These are phyloP conservation scores for Scenedesmus sp. DNA, from an alignment of 163 green algal genomes.

Conservation along the genomic window DNA sequence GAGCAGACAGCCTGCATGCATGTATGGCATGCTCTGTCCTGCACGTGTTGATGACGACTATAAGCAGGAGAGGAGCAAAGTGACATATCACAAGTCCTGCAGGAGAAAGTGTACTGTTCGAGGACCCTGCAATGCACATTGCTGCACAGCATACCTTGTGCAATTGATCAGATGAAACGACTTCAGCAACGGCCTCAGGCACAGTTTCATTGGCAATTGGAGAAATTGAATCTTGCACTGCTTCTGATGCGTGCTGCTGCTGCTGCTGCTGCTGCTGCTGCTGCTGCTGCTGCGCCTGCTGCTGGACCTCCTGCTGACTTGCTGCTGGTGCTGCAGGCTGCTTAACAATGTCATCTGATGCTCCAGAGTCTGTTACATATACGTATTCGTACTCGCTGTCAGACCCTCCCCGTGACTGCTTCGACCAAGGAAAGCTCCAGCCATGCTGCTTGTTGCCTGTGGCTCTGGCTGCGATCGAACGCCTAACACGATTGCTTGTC, in stretches of 20 bases:
- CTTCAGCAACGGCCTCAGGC: background rate
- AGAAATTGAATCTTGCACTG: background rate
- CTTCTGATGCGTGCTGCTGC: no score
- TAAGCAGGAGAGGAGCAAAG: background rate
- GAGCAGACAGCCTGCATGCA: no score
- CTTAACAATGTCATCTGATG: background rate
- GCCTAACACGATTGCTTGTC: background rate
- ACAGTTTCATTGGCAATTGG: background rate
- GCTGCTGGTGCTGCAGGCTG: slow-evolving; percentile 15
- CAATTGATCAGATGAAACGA: background rate
- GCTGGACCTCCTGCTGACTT: background rate
- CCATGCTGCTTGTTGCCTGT: slow-evolving; percentile 9
- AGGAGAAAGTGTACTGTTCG: background rate
- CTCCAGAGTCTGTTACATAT: slow-evolving; percentile 47
- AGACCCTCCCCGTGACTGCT: background rate
- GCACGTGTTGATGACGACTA: background rate
- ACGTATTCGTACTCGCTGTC: slow-evolving; percentile 51
- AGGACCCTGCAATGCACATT: background rate
- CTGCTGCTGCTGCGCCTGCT: background rate
- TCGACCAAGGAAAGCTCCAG: slow-evolving; percentile 30
- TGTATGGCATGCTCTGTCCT: no score
- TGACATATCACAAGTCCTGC: background rate
- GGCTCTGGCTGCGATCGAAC: background rate
- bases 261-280: background rate
- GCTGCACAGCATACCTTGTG: background rate